Evolutionary conservation across 1,284 basidiomycete species (phyloP).

Genomic region (Trichosporon sp.): DNA sequence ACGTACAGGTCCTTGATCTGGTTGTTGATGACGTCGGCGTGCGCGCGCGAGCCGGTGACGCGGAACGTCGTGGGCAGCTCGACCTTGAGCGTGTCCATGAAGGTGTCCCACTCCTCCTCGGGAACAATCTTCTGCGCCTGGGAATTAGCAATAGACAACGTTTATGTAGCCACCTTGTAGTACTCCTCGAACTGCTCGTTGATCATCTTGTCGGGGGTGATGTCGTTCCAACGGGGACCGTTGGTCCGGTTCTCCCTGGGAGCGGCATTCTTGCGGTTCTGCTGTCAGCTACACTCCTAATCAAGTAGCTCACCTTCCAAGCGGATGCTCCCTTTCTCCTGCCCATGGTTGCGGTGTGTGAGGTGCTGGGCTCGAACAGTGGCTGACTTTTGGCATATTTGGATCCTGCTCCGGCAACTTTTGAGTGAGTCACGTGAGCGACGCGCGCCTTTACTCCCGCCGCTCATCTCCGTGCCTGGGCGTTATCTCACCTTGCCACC

Average conservation of each 20-base stretch:
- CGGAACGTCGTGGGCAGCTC: constrained; percentile 93
- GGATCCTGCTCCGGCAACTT: background rate
- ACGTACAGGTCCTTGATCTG: constrained; percentile 72
- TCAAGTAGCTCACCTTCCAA: background rate
- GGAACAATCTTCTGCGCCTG: constrained; percentile 44
- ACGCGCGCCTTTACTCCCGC: background rate
- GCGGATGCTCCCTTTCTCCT: constrained; percentile 3
- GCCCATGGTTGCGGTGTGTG: background rate
- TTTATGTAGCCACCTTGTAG: constrained; percentile 55
- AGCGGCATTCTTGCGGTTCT: constrained; percentile 10
- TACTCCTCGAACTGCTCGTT: constrained; percentile 71
- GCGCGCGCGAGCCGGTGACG: constrained; percentile 81
- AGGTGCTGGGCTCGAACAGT: background rate
- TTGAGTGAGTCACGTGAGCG: background rate
- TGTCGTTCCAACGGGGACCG: constrained; percentile 23
- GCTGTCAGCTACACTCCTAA: background rate
- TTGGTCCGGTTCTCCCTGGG: constrained; percentile 3
- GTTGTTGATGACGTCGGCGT: constrained; percentile 66
- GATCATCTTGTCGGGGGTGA: constrained; percentile 46
- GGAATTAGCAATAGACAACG: background rate
- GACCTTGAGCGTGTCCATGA: constrained; percentile 64
- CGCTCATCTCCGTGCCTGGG: constrained; percentile 1
- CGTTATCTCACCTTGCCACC: constrained; percentile 4
- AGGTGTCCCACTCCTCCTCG: constrained; percentile 69
- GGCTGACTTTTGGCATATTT: background rate